Evolutionary conservation across 306 rosid genomes (phyloP).

Genomic region (Quercus wislizeni): DNA sequence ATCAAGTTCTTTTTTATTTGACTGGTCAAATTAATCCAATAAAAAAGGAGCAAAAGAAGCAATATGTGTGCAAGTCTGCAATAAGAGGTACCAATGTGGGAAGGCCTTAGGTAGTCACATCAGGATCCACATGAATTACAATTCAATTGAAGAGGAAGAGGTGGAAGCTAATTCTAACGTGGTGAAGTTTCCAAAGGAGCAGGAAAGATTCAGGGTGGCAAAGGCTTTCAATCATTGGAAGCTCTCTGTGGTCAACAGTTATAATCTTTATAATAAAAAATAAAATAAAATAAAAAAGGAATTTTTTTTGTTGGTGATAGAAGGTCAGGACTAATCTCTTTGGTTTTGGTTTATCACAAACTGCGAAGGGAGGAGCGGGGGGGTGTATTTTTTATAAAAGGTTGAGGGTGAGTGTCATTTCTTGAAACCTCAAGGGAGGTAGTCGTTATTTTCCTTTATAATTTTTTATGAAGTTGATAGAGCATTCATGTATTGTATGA

Average conservation of each 20-base stretch:
- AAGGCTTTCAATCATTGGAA: conserved; percentile 69
- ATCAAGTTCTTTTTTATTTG: conserved; percentile 19
- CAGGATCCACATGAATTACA: conserved; percentile 59
- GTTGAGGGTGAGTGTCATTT: no score
- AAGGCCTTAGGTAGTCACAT: conserved; percentile 80
- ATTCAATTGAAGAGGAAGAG: conserved; percentile 26
- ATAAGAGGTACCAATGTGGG: conserved; percentile 60
- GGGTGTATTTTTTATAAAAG: no score
- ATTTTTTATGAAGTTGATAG: no score
- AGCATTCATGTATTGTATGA: no score
- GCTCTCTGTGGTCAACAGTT: conserved; percentile 61
- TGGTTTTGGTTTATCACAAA: no score
- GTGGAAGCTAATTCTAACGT: conserved; percentile 23
- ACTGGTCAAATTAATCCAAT: conserved; percentile 17
- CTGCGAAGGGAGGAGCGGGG: no score
- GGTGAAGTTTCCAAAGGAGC: conserved; percentile 40
- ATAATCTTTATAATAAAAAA: no score
- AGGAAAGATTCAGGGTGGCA: conserved; percentile 65
- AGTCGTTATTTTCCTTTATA: no score
- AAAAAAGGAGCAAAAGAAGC: conserved; percentile 46
- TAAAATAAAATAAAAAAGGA: no score
- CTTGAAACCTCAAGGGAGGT: no score
- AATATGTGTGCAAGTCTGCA: conserved; percentile 76
- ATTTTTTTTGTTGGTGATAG: no score
- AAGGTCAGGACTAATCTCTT: no score